Evolutionary conservation across 1,284 basidiomycete genomes (phyloP), one percentile per base, ranked within the genome.

Genomic region (Cryptococcus deneoformans): DNA sequence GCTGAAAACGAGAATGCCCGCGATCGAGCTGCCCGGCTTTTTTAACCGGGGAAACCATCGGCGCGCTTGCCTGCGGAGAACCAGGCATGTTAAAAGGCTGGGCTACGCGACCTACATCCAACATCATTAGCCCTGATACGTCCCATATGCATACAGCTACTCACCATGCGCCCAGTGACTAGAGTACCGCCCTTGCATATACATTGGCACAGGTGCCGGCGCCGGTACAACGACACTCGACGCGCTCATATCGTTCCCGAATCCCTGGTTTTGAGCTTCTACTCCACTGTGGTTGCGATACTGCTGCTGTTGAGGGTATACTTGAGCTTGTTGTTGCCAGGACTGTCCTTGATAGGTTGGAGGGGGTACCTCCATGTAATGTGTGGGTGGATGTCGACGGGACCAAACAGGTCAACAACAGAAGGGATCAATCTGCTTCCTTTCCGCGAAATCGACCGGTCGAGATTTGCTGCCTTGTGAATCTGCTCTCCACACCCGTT

Each of bases 1-100:
- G 59, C 47, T 61, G 52, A n/a, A 61, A 61, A 8, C 59, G 46
- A 7, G 59, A 57, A 11, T 29, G 29, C 29, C 29, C 29, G 29
- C 29, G 29, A 29, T 29, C 29, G 29, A 29, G 29, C 29, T 29
- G 29, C 29, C 5, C 29, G 29, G 29, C 29, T 29, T 29, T 29
- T 29, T 29, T 29, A 29, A 29, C 29, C 29, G 46, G 47, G 43
- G 34, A 7, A 29, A 11, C 16, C 12, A 45, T 9, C 37, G 37
- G 37, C 14, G 51, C 16, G 24, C n/a, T 38, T 14, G 29, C 20
- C 16, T 37, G 34, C 24, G n/a, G 35, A 24, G 52, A 14, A 42
- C 45, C 35, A 5, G 44, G 29, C 34, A 9, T 39, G 12, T 20
- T 14, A 29, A 24, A 20, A 16, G 29, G 29, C 5, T 29, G 29